Evolutionary conservation across 148 eudicot genomes (phyloP), one percentile per base, ranked within the genome.

Genomic region (Talinum fruticosum): DNA sequence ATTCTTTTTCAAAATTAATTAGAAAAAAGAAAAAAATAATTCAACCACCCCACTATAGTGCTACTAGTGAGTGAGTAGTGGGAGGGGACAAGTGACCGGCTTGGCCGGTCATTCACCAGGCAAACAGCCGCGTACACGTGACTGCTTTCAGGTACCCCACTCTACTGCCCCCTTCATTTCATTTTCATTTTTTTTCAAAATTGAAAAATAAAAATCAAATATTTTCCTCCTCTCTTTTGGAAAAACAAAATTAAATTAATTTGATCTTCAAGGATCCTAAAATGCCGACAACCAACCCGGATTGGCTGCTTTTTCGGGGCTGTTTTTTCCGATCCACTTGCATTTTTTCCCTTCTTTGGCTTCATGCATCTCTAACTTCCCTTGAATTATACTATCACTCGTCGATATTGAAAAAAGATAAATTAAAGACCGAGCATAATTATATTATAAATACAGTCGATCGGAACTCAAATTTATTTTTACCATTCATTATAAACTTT

Each of bases 71-170:
- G 14, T n/a, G 32, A 28, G 32, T 28, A 59, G 64, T 59, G 30
- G 64, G 28, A 45, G 57, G 29, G n/a, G 18, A 15, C 80, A 81
- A 32, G 65, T 76, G 57, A 81, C 61, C 76, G 54, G 76, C 30
- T 76, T 71, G 76, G 83, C 83, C 77, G 83, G 77, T 77, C 45
- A 66, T 6, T 77, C 68, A 66, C 62, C 65, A 67, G 53, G 78
- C 78, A 77, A 38, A 38, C 65, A 67, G 75, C 82, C 82, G 29
- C 64, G 32, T 64, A 75, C 79, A 80, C 82, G 82, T 80, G 79
- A 79, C 82, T 34, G 18, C 10, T 19, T 69, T 71, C 70, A 61
- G 38, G 77, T n/a, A 8, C 33, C 29, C 53, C 45, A 1, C 13
- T 0, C 28, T 29, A 8, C 74, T 10, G 13, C 54, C 18, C 33